Percentiles rank a stretch among this genome's conserved stretches.
Conservation (phyloP, 352 stramenopile genomes). For the Pythium pyrilobum region DNA sequence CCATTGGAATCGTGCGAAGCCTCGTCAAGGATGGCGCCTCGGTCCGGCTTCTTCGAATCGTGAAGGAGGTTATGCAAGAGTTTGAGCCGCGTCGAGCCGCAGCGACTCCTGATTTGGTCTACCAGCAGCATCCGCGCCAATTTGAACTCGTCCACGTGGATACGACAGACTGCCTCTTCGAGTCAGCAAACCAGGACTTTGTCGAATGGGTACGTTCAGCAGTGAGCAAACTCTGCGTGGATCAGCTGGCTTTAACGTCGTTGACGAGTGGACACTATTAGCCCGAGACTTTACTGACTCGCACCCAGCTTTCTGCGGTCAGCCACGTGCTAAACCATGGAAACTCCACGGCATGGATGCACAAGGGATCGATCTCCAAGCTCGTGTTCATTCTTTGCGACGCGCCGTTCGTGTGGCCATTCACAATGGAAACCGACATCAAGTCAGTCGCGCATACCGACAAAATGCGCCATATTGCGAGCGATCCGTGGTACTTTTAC, state of each 20-base stretch:
- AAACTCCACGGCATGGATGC: background rate
- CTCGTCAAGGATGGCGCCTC: slow-evolving; percentile 30
- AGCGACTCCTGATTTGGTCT: too few relatives aligned
- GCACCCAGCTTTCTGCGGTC: background rate
- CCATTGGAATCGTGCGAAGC: slow-evolving; percentile 30
- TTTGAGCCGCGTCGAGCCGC: too few relatives aligned
- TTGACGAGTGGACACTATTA: background rate
- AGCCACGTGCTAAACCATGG: too few relatives aligned
- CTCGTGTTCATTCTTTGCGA: slow-evolving; percentile 50
- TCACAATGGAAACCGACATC: background rate
- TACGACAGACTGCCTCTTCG: slow-evolving; percentile 5
- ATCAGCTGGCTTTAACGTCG: too few relatives aligned
- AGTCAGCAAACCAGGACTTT: background rate
- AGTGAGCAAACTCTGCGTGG: too few relatives aligned
- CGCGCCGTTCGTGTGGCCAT: slow-evolving; percentile 37
- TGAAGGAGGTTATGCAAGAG: slow-evolving; percentile 27
- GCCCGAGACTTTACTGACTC: slow-evolving; percentile 7
- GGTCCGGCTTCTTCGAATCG: slow-evolving; percentile 21
- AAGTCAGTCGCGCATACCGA: slow-evolving; percentile 5
- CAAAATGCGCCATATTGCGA: slow-evolving; percentile 15
- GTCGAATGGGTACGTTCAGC: slow-evolving; percentile 15
- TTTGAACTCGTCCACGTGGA: slow-evolving; percentile 16
- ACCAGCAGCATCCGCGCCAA: background rate
- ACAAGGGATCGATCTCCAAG: background rate
- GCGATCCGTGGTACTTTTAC: slow-evolving; percentile 12